Percentiles rank a stretch among this genome's conserved stretches.
phyloP scores from a whole-genome alignment of 176 grass and related monocot species.

The Pharus latifolius region DNA sequence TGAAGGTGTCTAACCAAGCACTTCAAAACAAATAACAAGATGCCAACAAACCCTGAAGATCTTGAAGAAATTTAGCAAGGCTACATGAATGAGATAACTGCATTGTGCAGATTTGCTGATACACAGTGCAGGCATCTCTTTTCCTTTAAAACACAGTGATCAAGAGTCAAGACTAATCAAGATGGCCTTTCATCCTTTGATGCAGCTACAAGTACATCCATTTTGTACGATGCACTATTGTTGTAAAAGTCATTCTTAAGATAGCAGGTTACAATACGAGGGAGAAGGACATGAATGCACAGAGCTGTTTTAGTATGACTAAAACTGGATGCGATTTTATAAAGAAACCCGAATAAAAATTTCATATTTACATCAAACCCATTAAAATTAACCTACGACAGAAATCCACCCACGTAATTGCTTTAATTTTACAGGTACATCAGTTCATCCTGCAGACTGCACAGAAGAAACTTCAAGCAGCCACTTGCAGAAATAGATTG shows the following conservation, averaged over 20 bases:
- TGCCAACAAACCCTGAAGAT: neutral
- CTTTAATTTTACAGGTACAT: constrained; percentile 9
- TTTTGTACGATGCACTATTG: neutral
- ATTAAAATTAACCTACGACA: constrained; percentile 20
- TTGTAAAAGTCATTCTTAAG: neutral
- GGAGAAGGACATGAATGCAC: neutral
- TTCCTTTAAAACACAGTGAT: neutral
- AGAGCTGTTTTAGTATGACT: neutral
- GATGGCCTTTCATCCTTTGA: neutral
- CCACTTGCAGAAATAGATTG: constrained; percentile 26
- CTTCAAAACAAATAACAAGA: neutral
- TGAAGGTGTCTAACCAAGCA: neutral
- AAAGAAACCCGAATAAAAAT: constrained; percentile 21
- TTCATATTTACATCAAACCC: constrained; percentile 29
- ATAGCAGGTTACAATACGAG: neutral
- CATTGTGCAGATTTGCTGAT: neutral
- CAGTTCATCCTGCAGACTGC: neutral
- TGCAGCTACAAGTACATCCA: neutral
- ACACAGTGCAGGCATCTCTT: neutral
- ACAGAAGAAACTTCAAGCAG: neutral
- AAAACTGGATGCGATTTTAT: neutral
- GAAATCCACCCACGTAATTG: neutral
- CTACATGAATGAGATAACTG: neutral
- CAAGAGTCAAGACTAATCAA: neutral
- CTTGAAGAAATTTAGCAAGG: constrained; percentile 2